Evolutionary conservation across 1,139 yeast genomes (phyloP).

Genomic region (Debaryomycetaceae sp.): DNA sequence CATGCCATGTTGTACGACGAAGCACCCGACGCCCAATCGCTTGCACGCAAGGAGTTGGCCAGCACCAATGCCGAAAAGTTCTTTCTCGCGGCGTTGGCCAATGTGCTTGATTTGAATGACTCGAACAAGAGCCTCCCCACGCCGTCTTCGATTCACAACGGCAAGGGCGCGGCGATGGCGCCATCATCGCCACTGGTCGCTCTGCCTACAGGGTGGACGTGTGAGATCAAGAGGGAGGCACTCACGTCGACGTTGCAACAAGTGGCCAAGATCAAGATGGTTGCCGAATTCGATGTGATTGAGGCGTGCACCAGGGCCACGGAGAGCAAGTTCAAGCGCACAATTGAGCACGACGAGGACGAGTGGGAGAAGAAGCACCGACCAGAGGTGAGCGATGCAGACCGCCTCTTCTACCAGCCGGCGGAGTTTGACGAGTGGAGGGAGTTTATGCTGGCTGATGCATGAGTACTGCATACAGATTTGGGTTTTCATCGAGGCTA

Average conservation of each 20-base stretch:
- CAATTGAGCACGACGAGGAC: slow-evolving; percentile 9
- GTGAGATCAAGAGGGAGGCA: slow-evolving; percentile 43
- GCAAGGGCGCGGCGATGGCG: slow-evolving; percentile 19
- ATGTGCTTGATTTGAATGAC: slow-evolving; percentile 45
- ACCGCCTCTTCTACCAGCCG: slow-evolving; percentile 25
- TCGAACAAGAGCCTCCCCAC: slow-evolving; percentile 27
- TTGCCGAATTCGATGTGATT: slow-evolving; percentile 27
- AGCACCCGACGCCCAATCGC: slow-evolving; percentile 20
- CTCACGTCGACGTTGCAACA: slow-evolving; percentile 46
- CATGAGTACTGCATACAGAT: slow-evolving; percentile 10
- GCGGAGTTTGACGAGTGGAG: slow-evolving; percentile 41
- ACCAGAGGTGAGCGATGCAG: slow-evolving; percentile 6
- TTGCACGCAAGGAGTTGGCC: slow-evolving; percentile 45
- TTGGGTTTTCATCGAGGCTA: not conserved
- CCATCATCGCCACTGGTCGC: slow-evolving; percentile 23
- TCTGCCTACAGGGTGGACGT: slow-evolving; percentile 34
- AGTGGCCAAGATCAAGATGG: slow-evolving; percentile 32
- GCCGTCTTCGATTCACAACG: slow-evolving; percentile 28
- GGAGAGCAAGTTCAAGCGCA: slow-evolving; percentile 5
- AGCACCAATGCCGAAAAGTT: slow-evolving; percentile 44
- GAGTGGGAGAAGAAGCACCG: slow-evolving; percentile 7
- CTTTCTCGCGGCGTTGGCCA: slow-evolving; percentile 49
- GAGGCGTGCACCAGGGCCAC: slow-evolving; percentile 23
- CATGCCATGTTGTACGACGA: slow-evolving; percentile 21
- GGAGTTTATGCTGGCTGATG: slow-evolving; percentile 19